Percentiles rank a stretch among this genome's conserved stretches.
phyloP scores from a whole-genome alignment of 495 filamentous ascomycete species.

The Penicillium diatomitis region DNA sequence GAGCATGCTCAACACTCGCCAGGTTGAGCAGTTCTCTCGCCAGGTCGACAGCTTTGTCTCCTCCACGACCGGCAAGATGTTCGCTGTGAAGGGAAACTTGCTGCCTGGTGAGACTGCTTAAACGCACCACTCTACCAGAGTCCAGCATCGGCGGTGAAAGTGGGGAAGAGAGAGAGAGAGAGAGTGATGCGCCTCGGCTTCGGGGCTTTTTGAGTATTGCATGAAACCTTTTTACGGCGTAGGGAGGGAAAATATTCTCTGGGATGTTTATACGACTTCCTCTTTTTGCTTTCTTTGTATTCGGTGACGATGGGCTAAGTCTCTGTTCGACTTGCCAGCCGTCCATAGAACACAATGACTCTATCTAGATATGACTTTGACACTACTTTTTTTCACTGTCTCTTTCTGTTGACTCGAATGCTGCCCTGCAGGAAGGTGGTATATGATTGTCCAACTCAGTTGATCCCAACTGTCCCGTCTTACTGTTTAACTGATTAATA shows the following conservation, averaged over 20 bases:
- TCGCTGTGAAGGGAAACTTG: conserved; percentile 74
- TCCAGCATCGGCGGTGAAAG: neutral
- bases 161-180: conserved; percentile 10
- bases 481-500: neutral
- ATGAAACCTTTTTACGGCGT: conserved; percentile 44
- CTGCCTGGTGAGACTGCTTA: conserved; percentile 40
- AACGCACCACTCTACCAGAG: conserved; percentile 1
- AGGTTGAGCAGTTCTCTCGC: conserved; percentile 96
- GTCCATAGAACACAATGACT: conserved; percentile 19
- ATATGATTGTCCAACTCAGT: no score
- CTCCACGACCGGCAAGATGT: conserved; percentile 90
- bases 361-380: conserved; percentile 8
- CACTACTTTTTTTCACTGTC: neutral
- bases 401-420: no score
- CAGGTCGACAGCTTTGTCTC: conserved; percentile 97
- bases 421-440: no score
- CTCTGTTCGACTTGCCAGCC: conserved; percentile 11
- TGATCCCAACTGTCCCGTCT: no score
- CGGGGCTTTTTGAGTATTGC: conserved; percentile 30
- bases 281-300: conserved; percentile 25
- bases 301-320: conserved; percentile 23
- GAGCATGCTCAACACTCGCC: conserved; percentile 81
- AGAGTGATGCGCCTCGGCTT: conserved; percentile 10
- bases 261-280: conserved; percentile 39
- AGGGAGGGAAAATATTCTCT: conserved; percentile 42